phyloP scores from a whole-genome alignment of 371 early-diverging fungal species.

The Nematocida minor region DNA sequence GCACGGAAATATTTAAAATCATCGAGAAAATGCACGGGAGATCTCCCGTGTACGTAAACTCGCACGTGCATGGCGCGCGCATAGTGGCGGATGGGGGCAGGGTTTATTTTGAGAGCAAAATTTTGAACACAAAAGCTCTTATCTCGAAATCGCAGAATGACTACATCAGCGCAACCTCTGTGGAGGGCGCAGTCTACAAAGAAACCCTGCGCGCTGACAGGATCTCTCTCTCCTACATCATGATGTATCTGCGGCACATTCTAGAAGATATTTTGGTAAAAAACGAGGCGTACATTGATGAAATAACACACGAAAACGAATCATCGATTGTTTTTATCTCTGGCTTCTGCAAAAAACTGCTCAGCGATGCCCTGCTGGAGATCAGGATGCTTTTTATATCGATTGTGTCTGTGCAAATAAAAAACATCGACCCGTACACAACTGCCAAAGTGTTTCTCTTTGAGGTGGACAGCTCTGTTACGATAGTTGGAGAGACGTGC shows the following conservation, averaged over 20 bases:
- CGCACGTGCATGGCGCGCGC: neutral
- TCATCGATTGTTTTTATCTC: neutral
- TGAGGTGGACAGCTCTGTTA: neutral
- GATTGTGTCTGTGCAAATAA: slow-evolving; percentile 14
- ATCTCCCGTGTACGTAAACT: neutral
- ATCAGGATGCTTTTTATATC: slow-evolving; percentile 14
- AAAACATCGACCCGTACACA: neutral
- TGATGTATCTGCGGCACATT: slow-evolving; percentile 22
- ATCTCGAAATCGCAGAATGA: neutral
- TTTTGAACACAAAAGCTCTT: slow-evolving; percentile 36
- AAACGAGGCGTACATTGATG: slow-evolving; percentile 44
- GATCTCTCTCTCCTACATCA: slow-evolving; percentile 28
- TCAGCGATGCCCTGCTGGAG: slow-evolving; percentile 16
- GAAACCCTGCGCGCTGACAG: slow-evolving; percentile 6
- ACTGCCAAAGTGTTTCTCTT: slow-evolving; percentile 41
- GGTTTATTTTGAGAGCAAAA: slow-evolving; percentile 52
- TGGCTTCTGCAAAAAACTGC: neutral
- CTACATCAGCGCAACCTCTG: neutral
- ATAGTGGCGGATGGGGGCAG: slow-evolving; percentile 30
- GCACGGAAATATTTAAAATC: slow-evolving; percentile 27
- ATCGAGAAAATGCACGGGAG: slow-evolving; percentile 41
- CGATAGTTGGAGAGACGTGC: slow-evolving; percentile 7
- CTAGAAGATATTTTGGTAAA: slow-evolving; percentile 50
- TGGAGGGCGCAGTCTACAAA: neutral
- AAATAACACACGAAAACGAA: slow-evolving; percentile 5